Evolutionary conservation across 768 basidiomycete genomes (phyloP).

Genomic region (Rhodocollybia butyracea): DNA sequence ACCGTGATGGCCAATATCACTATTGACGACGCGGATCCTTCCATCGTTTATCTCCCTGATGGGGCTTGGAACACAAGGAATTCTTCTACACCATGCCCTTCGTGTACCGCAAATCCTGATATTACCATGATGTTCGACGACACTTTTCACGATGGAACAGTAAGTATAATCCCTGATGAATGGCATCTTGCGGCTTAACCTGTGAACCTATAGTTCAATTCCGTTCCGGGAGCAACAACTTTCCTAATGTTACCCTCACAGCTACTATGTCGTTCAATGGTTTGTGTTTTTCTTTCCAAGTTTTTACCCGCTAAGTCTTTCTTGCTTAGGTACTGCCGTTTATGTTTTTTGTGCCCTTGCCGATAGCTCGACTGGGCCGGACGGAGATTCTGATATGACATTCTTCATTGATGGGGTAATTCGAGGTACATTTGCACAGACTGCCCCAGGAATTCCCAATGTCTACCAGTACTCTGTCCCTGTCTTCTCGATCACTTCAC

Average conservation of each 20-base stretch:
- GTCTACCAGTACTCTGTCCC: constrained; percentile 30
- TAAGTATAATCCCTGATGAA: background rate
- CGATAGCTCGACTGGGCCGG: constrained; percentile 16
- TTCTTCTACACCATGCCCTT: constrained; percentile 15
- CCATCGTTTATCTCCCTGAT: constrained; percentile 18
- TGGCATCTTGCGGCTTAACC: background rate
- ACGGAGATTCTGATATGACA: constrained; percentile 27
- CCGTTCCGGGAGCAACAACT: constrained; percentile 11
- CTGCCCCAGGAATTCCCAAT: constrained; percentile 12
- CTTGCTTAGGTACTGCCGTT: constrained; percentile 38
- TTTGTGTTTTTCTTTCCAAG: constrained; percentile 12
- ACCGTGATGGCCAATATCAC: constrained; percentile 27
- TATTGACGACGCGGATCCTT: constrained; percentile 23
- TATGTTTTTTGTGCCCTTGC: constrained; percentile 40
- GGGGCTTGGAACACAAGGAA: constrained; percentile 15
- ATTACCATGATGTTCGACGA: constrained; percentile 6
- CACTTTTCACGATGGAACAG: constrained; percentile 22
- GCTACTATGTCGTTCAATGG: constrained; percentile 34
- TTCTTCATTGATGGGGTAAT: constrained; percentile 30
- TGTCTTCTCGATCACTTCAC: constrained; percentile 27
- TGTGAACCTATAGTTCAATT: constrained; percentile 12
- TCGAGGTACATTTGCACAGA: constrained; percentile 18
- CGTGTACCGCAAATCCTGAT: constrained; percentile 18
- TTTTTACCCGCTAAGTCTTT: background rate
- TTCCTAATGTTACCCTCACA: constrained; percentile 16